Evolutionary conservation across 2,329 filamentous ascomycete genomes (phyloP).

Genomic region (Zopfia rhizophila): DNA sequence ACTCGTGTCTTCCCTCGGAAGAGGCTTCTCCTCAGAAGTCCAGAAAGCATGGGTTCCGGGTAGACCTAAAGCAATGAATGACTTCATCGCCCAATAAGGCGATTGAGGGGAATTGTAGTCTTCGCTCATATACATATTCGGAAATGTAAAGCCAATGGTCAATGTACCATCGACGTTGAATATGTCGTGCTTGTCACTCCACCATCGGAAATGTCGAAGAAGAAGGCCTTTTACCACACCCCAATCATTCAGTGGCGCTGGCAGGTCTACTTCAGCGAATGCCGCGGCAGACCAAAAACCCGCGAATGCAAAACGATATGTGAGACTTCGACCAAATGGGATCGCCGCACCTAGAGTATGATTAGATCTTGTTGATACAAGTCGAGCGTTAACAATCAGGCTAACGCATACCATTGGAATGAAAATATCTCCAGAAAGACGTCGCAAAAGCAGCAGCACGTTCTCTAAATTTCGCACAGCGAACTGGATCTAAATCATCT

Average conservation of each 20-base stretch:
- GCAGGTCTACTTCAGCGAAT: slow-evolving; percentile 55
- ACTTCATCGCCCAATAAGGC: slow-evolving; percentile 65
- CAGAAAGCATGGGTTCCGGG: slow-evolving; percentile 57
- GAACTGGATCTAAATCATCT: slow-evolving; percentile 51
- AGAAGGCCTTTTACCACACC: slow-evolving; percentile 62
- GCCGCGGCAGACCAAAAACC: slow-evolving; percentile 61
- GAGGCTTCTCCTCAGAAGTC: slow-evolving; percentile 54
- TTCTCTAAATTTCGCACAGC: slow-evolving; percentile 51
- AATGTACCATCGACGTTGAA: slow-evolving; percentile 62
- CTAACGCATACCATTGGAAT: slow-evolving; percentile 53
- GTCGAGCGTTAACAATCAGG: neutral
- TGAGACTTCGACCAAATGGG: slow-evolving; percentile 63
- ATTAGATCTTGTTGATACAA: slow-evolving; percentile 7
- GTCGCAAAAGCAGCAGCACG: slow-evolving; percentile 55
- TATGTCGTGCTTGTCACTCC: slow-evolving; percentile 54
- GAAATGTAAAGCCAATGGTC: slow-evolving; percentile 59
- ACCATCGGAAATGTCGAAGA: slow-evolving; percentile 63
- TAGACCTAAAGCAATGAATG: slow-evolving; percentile 57
- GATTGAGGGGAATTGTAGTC: slow-evolving; percentile 69
- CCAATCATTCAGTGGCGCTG: slow-evolving; percentile 49
- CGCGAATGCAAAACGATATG: slow-evolving; percentile 63
- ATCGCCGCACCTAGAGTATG: slow-evolving; percentile 58
- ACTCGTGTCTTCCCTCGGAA: slow-evolving; percentile 15
- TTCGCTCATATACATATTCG: slow-evolving; percentile 66
- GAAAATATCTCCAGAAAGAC: slow-evolving; percentile 62